Base-by-base conservation (phyloP, 2,329 filamentous ascomycete species). In the Botrytis pseudocinerea region DNA sequence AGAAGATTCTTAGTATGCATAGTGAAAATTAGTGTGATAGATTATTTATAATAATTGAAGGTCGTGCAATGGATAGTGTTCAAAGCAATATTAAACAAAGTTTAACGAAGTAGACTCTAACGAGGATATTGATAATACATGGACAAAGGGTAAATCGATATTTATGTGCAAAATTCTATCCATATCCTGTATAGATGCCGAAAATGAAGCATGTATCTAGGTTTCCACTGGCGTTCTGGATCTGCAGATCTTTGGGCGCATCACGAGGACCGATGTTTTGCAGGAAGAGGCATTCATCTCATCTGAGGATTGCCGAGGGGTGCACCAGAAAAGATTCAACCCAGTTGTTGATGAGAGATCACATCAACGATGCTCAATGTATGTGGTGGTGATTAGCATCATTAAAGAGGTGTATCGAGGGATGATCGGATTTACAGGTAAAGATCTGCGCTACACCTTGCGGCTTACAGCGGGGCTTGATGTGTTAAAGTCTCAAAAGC, bases 1-100 rank as follows among this genome's bases (percentile, higher is more conserved):
- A 70, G 28, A 32, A 61, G 12, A 9, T 35, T 48, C 57, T 62
- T 70, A 6, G 57, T 46, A 16, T 70, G 42, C 69, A 70, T 70
- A 5, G 25, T 40, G 57, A 42, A 20, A 48, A 7, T 70, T 61
- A 7, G 5, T 48, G 22, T 59, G 28, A 22, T 68, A 22, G 25
- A 57, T 40, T 14, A 2, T 22, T 66, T 40, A 4, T 66, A 20
- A 6, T 46, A 4, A 51, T 65, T 46, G 20, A 28, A 48, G 40
- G 14, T 42, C 48, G 16, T 65, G 20, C 2, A 35, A 48, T 22
- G 20, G 12, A 25, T 51, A n/a, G 44, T 25, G 20, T 16, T 18
- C 10, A 28, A 44, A 20, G 40, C 25, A 44, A n/a, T 44, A 20
- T 28, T 2, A 25, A 63, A 32, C 40, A 32, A 32, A 14, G 25